Evolutionary conservation across 148 eudicot genomes (phyloP), one percentile per base, ranked within the genome.

Genomic region (Selenicereus undatus): DNA sequence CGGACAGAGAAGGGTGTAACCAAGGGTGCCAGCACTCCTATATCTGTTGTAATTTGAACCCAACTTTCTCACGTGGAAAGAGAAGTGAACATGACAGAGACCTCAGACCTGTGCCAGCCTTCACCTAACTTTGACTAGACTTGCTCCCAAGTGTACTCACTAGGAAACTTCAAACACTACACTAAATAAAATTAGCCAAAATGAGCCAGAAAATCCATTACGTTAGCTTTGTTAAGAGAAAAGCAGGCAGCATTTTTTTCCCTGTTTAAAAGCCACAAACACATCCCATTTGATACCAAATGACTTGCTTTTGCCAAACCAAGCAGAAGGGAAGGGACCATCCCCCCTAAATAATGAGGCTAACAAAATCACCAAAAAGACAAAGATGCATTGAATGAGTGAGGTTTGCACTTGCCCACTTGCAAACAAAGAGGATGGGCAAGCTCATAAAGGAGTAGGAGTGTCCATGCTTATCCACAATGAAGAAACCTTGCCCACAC

Each of bases 81-180:
- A 72, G 71, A 2, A 27, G 76, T 29, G 52, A 35, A 71, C 17
- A 26, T 71, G 36, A 79, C 58, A 22, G 26, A 42, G 36, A 42
- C 73, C 22, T 3, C 17, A 42, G 36, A 42, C 73, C 22, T 3
- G 17, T 65, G 21, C 50, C 75, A 42, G 10, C 11, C 29, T 73
- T 48, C 56, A 76, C 82, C 82, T 73, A 80, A 80, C 71, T 71
- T 80, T 73, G 82, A 80, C 77, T n/a, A 22, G 54, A 71, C 71
- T 71, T 30, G 8, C 11, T 42, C 62, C 62, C 6, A 56, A 56
- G n/a, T 56, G 0, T 5, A 12, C 18, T 52, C 12, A 24, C 50
- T 45, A 16, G 36, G 29, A 56, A 22, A 27, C 69, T 54, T 51
- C 22, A 6, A 27, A 50, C 43, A 69, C 62, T 30, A 45, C 26